These are phyloP conservation scores for Zizania latifolia DNA, from an alignment of 176 grass and related monocot genomes.

Conservation along the genomic window DNA sequence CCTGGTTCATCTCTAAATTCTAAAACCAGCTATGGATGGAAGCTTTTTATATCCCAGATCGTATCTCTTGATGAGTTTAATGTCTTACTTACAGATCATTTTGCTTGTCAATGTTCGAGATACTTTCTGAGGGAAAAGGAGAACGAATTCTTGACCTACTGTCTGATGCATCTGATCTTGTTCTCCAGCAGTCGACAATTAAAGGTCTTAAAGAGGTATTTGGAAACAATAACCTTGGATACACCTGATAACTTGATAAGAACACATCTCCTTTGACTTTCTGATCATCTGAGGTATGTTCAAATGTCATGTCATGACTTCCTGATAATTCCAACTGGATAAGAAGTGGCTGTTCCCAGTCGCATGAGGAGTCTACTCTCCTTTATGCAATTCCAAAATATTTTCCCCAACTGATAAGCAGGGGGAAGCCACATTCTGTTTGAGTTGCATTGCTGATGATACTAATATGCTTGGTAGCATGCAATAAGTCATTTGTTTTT, in stretches of 20 bases:
- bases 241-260: background rate
- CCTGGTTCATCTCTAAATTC: too few species aligned
- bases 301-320: background rate
- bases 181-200: slow-evolving; percentile 60
- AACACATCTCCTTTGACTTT: background rate
- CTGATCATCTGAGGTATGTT: background rate
- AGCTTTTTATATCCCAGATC: background rate
- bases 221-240: slow-evolving; percentile 1
- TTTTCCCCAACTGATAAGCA: background rate
- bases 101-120: slow-evolving; percentile 82
- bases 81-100: slow-evolving; percentile 47
- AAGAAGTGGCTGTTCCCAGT: background rate
- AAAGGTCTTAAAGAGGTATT: slow-evolving; percentile 92
- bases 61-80: background rate
- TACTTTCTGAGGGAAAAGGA: slow-evolving; percentile 77
- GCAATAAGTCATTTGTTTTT: slow-evolving; percentile 31
- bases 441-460: background rate
- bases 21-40: background rate
- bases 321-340: background rate
- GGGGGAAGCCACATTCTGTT: background rate
- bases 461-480: slow-evolving; percentile 2
- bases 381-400: background rate
- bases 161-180: slow-evolving; percentile 45
- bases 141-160: slow-evolving; percentile 75
- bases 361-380: background rate